Evolutionary conservation across 257 asterid genomes (phyloP).

Genomic region (Paraleonurus japonicus): DNA sequence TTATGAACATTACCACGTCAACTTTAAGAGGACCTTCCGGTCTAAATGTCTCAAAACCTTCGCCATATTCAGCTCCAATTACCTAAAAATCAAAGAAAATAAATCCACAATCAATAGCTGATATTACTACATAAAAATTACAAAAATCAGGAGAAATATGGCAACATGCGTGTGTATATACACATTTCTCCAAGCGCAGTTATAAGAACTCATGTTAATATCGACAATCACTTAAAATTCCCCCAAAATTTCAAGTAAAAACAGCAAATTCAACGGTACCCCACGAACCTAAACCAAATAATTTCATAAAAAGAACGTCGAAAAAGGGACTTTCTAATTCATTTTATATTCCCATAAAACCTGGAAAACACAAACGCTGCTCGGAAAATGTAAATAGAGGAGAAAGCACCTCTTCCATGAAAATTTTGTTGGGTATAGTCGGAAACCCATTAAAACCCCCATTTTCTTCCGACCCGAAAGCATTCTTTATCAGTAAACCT

Average conservation of each 20-base stretch:
- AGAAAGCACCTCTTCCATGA: conserved; percentile 78
- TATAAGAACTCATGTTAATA: not conserved
- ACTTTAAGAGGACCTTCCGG: conserved; percentile 91
- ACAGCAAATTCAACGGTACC: not conserved
- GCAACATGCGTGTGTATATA: not conserved
- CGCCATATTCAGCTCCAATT: conserved; percentile 99
- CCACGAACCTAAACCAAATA: conserved; percentile 14
- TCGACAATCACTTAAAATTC: not conserved
- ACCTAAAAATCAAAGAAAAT: conserved; percentile 41
- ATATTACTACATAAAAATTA: not conserved
- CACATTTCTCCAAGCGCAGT: not conserved
- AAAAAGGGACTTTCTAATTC: not conserved
- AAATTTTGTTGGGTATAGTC: conserved; percentile 48
- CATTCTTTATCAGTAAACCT: conserved; percentile 35
- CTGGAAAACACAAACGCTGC: not conserved
- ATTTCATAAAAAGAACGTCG: not conserved
- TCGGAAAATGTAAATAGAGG: conserved; percentile 1
- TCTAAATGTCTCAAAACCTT: conserved; percentile 95
- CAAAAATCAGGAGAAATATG: not conserved
- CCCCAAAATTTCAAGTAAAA: not conserved
- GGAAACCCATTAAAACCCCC: conserved; percentile 47
- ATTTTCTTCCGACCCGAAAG: conserved; percentile 51
- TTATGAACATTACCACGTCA: conserved; percentile 68
- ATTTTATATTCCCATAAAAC: too few relatives aligned
- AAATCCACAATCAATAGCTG: not conserved